Conservation (phyloP, 371 early-diverging fungal species). For the Enteropsectra breve region DNA sequence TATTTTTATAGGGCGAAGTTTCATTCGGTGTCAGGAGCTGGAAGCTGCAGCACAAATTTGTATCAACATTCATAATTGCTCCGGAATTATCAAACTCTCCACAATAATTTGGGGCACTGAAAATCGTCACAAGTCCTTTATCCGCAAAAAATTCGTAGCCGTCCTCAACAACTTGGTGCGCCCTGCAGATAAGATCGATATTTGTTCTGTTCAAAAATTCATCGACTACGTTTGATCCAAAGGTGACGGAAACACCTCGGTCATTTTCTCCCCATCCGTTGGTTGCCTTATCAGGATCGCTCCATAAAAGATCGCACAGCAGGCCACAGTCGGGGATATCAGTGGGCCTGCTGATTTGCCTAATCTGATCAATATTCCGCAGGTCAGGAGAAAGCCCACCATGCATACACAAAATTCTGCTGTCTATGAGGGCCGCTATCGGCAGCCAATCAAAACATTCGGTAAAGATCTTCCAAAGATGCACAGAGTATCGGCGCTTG, state of each 20-base stretch:
- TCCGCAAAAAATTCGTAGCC: conserved; percentile 93
- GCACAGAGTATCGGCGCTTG: conserved; percentile 77
- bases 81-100: conserved; percentile 83
- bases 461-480: conserved; percentile 89
- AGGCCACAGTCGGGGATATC: conserved; percentile 82
- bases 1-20: neutral
- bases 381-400: conserved; percentile 82
- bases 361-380: conserved; percentile 80
- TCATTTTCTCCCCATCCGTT: conserved; percentile 88
- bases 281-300: conserved; percentile 61
- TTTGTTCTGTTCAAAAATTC: conserved; percentile 68
- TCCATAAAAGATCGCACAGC: conserved; percentile 65
- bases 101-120: conserved; percentile 90
- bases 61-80: conserved; percentile 90
- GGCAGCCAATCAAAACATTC: conserved; percentile 93
- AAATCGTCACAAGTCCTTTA: conserved; percentile 79
- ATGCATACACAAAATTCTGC: conserved; percentile 83
- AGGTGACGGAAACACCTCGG: conserved; percentile 74
- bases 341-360: conserved; percentile 76
- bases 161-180: conserved; percentile 93
- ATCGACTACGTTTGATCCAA: conserved; percentile 75
- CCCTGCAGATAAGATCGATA: conserved; percentile 80
- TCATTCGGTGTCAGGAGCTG: conserved; percentile 63
- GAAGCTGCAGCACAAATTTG: conserved; percentile 79
- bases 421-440: conserved; percentile 83